Evolutionary conservation across 2,329 filamentous ascomycete genomes (phyloP), one percentile per base, ranked within the genome.

Genomic region (Massarina eburnea): DNA sequence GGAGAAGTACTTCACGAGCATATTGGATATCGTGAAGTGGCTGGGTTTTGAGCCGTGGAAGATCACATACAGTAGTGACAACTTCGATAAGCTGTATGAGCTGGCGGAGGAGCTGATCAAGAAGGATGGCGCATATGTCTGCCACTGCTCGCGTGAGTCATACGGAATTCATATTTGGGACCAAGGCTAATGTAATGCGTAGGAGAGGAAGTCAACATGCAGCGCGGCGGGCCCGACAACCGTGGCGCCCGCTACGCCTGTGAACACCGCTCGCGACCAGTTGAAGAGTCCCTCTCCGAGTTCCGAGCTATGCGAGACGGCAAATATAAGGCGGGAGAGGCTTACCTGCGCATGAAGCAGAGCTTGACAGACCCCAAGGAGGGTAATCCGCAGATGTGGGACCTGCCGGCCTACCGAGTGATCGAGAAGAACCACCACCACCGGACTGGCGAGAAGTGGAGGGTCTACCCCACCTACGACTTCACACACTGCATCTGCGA

Each of bases 381-480:
- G 59, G 85, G 86, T 22, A 96, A 96, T 68, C 91, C 91, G 6
- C 89, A 95, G 71, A 91, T 96, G 88, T 96, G 92, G 92, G 92
- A 97, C 76, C 74, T 96, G 43, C 88, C 89, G 2, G 92, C 92
- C 14, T 97, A 96, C 71, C 84, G 92, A 49, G 85, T 97, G 44
- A 80, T 90, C 50, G 81, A 86, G 61, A 84, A 88, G 58, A 76
- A 76, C 49, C 79, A 84, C 34, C 90, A 95, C 67, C 84, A 89
- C 70, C 82, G 89, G 27, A 95, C 91, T 0, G 89, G 88, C 22
- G 76, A 81, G 54, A 84, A 86, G 64, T 97, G 91, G 91, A 86
- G 84, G 70, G 95, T 96, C 52, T 96, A 96, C 68, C 94, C 94
- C 0, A 95, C 92, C 0, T 96, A 96, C 64, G 91, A 96, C 68